phyloP scores from a whole-genome alignment of 1,284 basidiomycete genomes.

The Rhodotorula sp. region DNA sequence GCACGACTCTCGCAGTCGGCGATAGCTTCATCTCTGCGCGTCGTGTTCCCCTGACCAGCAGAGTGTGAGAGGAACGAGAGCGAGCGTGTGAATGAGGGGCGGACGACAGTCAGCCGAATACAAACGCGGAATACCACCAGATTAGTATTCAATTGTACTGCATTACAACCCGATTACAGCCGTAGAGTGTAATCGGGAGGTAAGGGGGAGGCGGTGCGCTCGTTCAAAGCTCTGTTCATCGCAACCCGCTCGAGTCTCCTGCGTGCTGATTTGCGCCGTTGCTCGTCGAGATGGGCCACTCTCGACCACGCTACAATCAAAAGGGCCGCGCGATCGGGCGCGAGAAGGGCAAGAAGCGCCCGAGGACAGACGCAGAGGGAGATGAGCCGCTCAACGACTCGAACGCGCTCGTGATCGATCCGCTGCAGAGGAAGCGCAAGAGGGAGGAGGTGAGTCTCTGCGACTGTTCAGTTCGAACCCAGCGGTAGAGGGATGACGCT shows the following conservation, averaged over 20 bases:
- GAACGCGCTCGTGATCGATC: constrained; percentile 25
- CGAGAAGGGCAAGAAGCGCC: constrained; percentile 18
- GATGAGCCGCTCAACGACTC: constrained; percentile 16
- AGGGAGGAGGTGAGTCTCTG: constrained; percentile 15
- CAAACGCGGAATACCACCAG: not conserved
- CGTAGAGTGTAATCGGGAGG: not conserved
- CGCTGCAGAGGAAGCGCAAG: constrained; percentile 18
- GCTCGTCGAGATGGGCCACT: constrained; percentile 17
- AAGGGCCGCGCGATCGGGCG: constrained; percentile 13
- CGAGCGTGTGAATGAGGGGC: not conserved
- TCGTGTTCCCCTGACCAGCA: not conserved
- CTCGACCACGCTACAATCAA: constrained; percentile 26
- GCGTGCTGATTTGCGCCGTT: not conserved
- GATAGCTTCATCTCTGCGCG: not conserved
- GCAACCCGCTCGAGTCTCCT: not conserved
- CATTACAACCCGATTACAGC: too few species aligned
- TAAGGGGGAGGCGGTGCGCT: not conserved
- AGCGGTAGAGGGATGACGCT: too few species aligned
- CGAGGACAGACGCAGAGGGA: constrained; percentile 9
- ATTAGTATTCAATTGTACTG: too few species aligned
- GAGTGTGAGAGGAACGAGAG: not conserved
- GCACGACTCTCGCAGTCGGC: not conserved
- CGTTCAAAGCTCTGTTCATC: not conserved
- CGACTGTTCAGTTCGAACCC: not conserved
- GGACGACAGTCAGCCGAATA: not conserved